Base-by-base conservation (phyloP, 306 rosid genomes). In the Cucurbita ficifolia region DNA sequence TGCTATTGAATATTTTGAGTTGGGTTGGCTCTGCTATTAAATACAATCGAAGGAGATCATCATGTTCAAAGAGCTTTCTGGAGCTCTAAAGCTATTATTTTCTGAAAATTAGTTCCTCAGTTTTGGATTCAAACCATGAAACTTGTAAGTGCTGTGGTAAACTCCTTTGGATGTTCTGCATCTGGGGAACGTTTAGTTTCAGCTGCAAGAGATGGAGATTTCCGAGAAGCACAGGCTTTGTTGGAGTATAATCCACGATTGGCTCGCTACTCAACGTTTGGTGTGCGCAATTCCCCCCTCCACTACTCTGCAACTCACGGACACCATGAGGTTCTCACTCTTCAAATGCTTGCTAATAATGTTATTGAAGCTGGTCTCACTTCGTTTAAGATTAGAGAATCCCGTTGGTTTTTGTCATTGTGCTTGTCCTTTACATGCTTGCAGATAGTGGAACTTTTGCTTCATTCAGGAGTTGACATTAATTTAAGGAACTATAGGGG, bases 301-400 rank as follows among this genome's bases (percentile, higher is more conserved):
- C 99, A 94, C 80, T 94, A 87, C 77, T 94, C 99, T 71, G 96
- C 99, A 68, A 95, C 99, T 86, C 99, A 91, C 76, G 99, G 99
- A 78, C 99, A 94, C 78, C 92, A 91, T 57, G 99, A 94, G 99
- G 99, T 94, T 83, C 42, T 40, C 54, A 12, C 50, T 77, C 80
- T 75, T 45, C 24, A 77, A 68, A 12, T 68, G 73, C 55, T 46
- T 58, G 51, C 62, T 53, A 22, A 22, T 75, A 75, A 79, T 75
- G 13, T 80, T 76, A 73, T 57, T 79, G 40, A 49, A 67, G 40
- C 21, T 24, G 52, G n/a, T 21, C 18, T 39, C 38, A 2, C 72
- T 43, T 6, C 8, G n/a, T 21, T 43, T 67, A 67, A 67, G 18
- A 67, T 68, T 22, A 68, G 21, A 22, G 43, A 46, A 68, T 68